Evolutionary conservation across 2,329 filamentous ascomycete species (phyloP), one percentile per base, ranked within the genome.

Genomic region (Fusarium hainanense): DNA sequence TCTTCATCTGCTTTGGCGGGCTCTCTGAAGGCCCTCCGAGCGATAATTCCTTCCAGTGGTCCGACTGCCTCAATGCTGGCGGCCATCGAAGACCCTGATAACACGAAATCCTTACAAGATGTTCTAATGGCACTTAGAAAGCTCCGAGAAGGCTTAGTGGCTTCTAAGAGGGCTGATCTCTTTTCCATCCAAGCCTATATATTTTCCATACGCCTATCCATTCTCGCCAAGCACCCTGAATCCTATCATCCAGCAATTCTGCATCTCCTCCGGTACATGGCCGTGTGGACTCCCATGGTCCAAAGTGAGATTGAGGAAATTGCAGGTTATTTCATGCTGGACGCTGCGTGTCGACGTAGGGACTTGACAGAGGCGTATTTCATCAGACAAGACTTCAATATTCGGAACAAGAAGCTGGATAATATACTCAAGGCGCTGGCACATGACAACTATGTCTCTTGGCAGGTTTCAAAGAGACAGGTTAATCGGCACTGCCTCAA

Each of bases 161-260:
- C 93, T 14, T 90, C 92, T 11, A 88, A 89, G 55, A 89, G 94
- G 21, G 83, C 85, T 37, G 92, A 97, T 76, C 84, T 88, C 54
- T 99, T 99, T 79, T 90, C 95, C 2, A 89, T 92, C n/a, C 90
- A 94, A 72, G 93, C 90, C 18, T 97, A 98, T 80, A 89, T 97
- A 67, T 98, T 98, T 84, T 93, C 93, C 74, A 93, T 97, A 74
- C 91, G 94, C 57, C 85, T 94, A 27, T 90, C 92, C 25, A 90
- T 99, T 67, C 87, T 97, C 34, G 89, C 92, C 60, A 89, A 90
- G 69, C 91, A 97, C 73, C 92, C 91, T 72, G 93, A 97, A 72
- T 94, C 94, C 2, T 99, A 98, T 79, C 91, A 95, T 69, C 93
- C 95, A 0, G 93, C 95, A 2, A 88, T 98, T 23, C 86, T 92